Evolutionary conservation across 805 yeast species (phyloP).

Genomic region (Wickerhamomyces hampshirensis): DNA sequence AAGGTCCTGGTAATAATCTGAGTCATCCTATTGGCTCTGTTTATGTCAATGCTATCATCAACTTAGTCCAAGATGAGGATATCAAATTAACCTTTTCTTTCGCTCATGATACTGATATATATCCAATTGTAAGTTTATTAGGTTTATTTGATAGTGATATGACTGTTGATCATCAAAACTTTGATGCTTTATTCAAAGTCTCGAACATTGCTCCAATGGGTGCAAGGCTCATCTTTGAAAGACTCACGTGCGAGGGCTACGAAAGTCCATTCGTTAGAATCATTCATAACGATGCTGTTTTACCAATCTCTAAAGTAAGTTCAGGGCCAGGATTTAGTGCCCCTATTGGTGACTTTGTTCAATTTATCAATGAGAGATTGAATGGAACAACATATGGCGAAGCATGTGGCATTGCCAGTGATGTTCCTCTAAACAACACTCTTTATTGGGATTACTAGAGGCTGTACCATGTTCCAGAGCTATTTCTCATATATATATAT

Average conservation of each 20-base stretch:
- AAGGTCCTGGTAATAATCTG: constrained; percentile 44
- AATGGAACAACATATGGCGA: constrained; percentile 12
- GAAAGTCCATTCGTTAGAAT: constrained; percentile 35
- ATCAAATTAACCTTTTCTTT: constrained; percentile 40
- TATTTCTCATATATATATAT: too few species aligned
- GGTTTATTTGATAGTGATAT: constrained; percentile 39
- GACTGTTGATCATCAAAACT: constrained; percentile 38
- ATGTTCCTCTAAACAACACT: constrained; percentile 16
- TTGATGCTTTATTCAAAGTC: constrained; percentile 41
- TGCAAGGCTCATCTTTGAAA: constrained; percentile 41
- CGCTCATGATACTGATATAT: constrained; percentile 54
- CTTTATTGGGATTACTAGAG: constrained; percentile 28
- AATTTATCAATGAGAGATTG: constrained; percentile 10
- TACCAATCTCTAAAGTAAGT: constrained; percentile 37
- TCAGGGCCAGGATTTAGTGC: constrained; percentile 46
- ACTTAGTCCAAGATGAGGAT: constrained; percentile 36
- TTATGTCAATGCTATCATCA: constrained; percentile 42
- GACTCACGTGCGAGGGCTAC: constrained; percentile 31
- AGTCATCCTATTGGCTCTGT: constrained; percentile 37
- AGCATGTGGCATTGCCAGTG: constrained; percentile 12
- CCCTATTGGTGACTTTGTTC: constrained; percentile 26
- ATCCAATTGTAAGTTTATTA: constrained; percentile 42
- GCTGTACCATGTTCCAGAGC: too few species aligned
- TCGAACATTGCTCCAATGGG: constrained; percentile 53
- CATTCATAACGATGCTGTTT: constrained; percentile 44